A percentile compares a stretch with the other conserved stretches of the same genome.
Evolutionary conservation across 805 yeast species (phyloP).

Genomic region (Ogataea chonburiensis): DNA sequence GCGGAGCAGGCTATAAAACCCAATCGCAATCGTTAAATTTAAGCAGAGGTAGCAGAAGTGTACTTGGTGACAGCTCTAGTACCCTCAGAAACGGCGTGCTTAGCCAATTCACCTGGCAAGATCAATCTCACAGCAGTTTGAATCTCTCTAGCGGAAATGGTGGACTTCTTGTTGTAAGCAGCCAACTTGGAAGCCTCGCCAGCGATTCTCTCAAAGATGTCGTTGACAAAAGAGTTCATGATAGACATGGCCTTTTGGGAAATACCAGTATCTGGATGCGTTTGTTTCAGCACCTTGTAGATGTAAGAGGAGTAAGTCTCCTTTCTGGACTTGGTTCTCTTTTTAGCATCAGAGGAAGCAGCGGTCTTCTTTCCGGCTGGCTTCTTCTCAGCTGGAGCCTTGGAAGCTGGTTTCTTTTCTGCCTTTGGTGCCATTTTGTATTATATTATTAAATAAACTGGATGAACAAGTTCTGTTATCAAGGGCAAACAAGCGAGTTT

Average conservation of each 20-base stretch:
- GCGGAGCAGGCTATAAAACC: conserved; percentile 20
- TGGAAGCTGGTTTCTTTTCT: conserved; percentile 77
- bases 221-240: conserved; percentile 97
- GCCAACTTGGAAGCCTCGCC: conserved; percentile 97
- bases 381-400: conserved; percentile 96
- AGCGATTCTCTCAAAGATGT: conserved; percentile 97
- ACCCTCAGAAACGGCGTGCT: conserved; percentile 98
- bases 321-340: conserved; percentile 94
- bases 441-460: conserved; percentile 4
- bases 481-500: conserved; percentile 18
- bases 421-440: conserved; percentile 64
- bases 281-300: conserved; percentile 97
- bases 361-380: conserved; percentile 91
- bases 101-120: conserved; percentile 96
- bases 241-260: conserved; percentile 98
- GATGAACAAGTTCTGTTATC: conserved; percentile 7
- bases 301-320: conserved; percentile 97
- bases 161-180: conserved; percentile 97
- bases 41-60: conserved; percentile 58
- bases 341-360: conserved; percentile 76
- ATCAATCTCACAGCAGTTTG: conserved; percentile 97
- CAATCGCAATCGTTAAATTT: conserved; percentile 19
- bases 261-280: conserved; percentile 99
- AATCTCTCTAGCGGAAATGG: conserved; percentile 96
- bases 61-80: conserved; percentile 96